A percentile compares a stretch with the other conserved stretches of the same genome.
Evolutionary conservation across 2,329 filamentous ascomycete species (phyloP).

Genomic region (Calonectria crousiana): DNA sequence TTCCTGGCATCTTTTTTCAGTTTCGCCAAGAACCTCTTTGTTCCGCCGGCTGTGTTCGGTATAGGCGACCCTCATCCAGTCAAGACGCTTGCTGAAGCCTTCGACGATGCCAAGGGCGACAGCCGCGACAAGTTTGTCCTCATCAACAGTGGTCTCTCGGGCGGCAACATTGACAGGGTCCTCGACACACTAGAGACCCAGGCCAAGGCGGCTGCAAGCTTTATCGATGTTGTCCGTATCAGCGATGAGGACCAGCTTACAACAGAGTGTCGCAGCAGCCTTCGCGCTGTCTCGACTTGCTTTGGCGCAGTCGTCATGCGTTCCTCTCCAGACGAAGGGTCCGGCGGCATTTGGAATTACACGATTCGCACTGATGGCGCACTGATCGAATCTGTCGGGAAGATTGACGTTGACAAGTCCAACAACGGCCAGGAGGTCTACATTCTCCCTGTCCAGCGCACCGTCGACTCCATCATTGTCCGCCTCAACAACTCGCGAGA

Average conservation of each 20-base stretch:
- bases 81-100: conserved; percentile 73
- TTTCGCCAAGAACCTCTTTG: conserved; percentile 86
- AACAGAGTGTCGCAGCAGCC: conserved; percentile 71
- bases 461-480: conserved; percentile 81
- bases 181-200: conserved; percentile 72
- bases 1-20: conserved; percentile 70
- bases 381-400: conserved; percentile 66
- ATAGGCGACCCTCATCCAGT: conserved; percentile 74
- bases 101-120: conserved; percentile 64
- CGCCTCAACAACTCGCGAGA: conserved; percentile 58
- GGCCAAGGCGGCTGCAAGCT: conserved; percentile 65
- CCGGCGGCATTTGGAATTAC: conserved; percentile 83
- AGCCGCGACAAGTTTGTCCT: conserved; percentile 80
- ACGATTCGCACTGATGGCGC: conserved; percentile 82
- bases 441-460: conserved; percentile 81
- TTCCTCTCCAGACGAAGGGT: conserved; percentile 79
- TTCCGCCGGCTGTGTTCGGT: conserved; percentile 81
- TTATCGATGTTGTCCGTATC: conserved; percentile 68
- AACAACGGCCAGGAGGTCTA: conserved; percentile 84
- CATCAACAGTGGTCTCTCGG: conserved; percentile 78
- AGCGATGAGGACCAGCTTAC: conserved; percentile 69
- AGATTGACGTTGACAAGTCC: conserved; percentile 72
- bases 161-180: conserved; percentile 78
- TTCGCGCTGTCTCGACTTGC: conserved; percentile 77
- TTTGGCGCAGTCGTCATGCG: conserved; percentile 81